Evolutionary conservation across 768 basidiomycete genomes (phyloP).

Genomic region (Hygrophorus pudorinus): DNA sequence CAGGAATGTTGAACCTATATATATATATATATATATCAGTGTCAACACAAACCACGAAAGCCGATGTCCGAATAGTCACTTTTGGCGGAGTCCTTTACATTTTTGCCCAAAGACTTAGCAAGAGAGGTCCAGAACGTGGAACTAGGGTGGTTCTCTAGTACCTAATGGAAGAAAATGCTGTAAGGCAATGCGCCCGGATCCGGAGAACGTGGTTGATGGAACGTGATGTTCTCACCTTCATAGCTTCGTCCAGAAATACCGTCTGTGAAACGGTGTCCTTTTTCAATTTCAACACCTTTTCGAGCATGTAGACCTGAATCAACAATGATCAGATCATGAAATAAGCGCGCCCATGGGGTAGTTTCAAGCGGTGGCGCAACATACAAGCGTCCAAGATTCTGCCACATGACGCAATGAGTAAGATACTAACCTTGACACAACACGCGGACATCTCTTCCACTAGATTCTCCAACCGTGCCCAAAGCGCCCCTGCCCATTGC

Average conservation of each 20-base stretch:
- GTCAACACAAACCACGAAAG: background rate
- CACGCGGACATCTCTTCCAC: slow-evolving; percentile 84
- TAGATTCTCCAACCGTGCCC: slow-evolving; percentile 71
- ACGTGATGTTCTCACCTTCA: slow-evolving; percentile 50
- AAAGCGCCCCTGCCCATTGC: slow-evolving; percentile 76
- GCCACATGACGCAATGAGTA: background rate
- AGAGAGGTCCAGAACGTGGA: slow-evolving; percentile 85
- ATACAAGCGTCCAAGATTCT: background rate
- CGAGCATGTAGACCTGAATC: slow-evolving; percentile 80
- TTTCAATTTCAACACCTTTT: slow-evolving; percentile 88
- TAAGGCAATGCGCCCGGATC: background rate
- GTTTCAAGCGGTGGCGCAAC: no score
- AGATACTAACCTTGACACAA: slow-evolving; percentile 65
- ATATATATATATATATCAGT: slow-evolving; percentile 31
- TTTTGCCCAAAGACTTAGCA: slow-evolving; percentile 70
- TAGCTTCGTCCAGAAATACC: slow-evolving; percentile 84
- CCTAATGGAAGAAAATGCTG: slow-evolving; percentile 26
- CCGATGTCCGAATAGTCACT: slow-evolving; percentile 28
- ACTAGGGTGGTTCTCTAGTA: slow-evolving; percentile 86
- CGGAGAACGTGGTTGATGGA: background rate
- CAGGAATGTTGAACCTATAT: slow-evolving; percentile 76
- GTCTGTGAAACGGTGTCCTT: slow-evolving; percentile 68
- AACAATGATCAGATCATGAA: background rate
- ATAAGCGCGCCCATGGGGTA: background rate
- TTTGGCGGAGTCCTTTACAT: slow-evolving; percentile 71